A percentile compares a stretch with the other conserved stretches of the same genome.
These are phyloP conservation scores for Mycena albidolilacea DNA, from an alignment of 768 basidiomycete species.

Conservation along the genomic window DNA sequence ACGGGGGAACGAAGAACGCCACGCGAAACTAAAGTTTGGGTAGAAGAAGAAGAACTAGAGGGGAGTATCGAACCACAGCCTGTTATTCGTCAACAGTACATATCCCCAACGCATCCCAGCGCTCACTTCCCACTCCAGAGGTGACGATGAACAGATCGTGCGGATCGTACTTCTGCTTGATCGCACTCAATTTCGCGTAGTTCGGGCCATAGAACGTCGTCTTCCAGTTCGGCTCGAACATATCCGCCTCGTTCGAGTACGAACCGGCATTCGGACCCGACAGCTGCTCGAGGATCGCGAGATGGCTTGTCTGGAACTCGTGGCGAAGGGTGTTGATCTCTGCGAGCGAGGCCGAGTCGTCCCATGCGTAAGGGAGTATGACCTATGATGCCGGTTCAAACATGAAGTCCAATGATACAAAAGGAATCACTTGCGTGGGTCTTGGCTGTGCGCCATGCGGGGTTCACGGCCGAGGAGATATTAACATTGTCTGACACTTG, in stretches of 20 bases:
- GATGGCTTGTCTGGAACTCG: slow-evolving; percentile 42
- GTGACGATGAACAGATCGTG: slow-evolving; percentile 50
- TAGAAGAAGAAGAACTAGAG: too few species aligned
- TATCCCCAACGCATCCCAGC: slow-evolving; percentile 48
- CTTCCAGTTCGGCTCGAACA: slow-evolving; percentile 47
- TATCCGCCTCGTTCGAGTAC: slow-evolving; percentile 54
- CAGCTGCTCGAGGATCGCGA: slow-evolving; percentile 46
- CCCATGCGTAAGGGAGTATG: slow-evolving; percentile 35
- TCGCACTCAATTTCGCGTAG: slow-evolving; percentile 45
- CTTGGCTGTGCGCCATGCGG: slow-evolving; percentile 55
- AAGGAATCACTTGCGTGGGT: slow-evolving; percentile 47
- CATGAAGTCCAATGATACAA: background rate
- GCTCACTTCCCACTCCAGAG: slow-evolving; percentile 49
- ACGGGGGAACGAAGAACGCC: too few species aligned
- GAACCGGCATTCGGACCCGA: slow-evolving; percentile 47
- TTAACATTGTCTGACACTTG: slow-evolving; percentile 51
- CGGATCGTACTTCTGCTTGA: slow-evolving; percentile 52
- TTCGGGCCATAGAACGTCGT: slow-evolving; percentile 52
- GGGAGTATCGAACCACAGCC: too few species aligned
- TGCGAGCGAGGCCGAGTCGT: slow-evolving; percentile 31
- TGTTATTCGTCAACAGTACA: slow-evolving; percentile 34
- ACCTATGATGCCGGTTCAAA: slow-evolving; percentile 23
- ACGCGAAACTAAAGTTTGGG: too few species aligned
- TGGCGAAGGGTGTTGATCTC: slow-evolving; percentile 41
- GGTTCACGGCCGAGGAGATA: slow-evolving; percentile 50